Conservation (phyloP, 768 basidiomycete genomes). For the Boletus bicolor region DNA sequence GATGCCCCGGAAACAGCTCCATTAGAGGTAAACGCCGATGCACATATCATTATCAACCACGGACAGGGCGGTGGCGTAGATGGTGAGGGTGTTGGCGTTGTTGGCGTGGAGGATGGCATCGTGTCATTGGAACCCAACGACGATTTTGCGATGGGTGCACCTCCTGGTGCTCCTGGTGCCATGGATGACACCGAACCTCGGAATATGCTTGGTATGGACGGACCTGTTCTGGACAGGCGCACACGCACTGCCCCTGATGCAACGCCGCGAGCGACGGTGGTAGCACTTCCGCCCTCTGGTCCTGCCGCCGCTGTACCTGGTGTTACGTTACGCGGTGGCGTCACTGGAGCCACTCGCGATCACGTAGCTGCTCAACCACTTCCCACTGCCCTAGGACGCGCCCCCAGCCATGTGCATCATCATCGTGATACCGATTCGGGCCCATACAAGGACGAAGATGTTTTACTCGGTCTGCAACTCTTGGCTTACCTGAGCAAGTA, state of each 20-base stretch:
- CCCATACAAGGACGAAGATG: conserved; percentile 92
- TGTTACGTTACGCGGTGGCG: conserved; percentile 15
- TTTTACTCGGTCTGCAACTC: conserved; percentile 85
- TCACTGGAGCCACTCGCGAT: conserved; percentile 17
- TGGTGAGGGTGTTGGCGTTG: conserved; percentile 39
- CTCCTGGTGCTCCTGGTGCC: conserved; percentile 87
- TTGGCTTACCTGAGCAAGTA: conserved; percentile 97
- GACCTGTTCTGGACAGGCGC: conserved; percentile 29
- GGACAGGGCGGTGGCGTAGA: conserved; percentile 39
- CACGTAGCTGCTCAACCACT: conserved; percentile 8
- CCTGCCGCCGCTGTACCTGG: conserved; percentile 9
- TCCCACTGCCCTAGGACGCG: conserved; percentile 20
- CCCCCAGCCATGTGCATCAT: conserved; percentile 36
- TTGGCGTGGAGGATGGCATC: conserved; percentile 70
- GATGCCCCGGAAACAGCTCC: conserved; percentile 35
- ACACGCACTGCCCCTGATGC: conserved; percentile 49
- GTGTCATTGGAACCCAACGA: conserved; percentile 79
- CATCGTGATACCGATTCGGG: conserved; percentile 45
- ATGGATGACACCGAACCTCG: conserved; percentile 38
- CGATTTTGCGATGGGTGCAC: conserved; percentile 87
- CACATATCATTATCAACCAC: conserved; percentile 52
- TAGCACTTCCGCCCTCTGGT: conserved; percentile 46
- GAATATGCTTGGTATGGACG: conserved; percentile 27
- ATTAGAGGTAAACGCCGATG: conserved; percentile 43
- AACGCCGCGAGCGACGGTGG: conserved; percentile 61